phyloP scores from a whole-genome alignment of 2,329 filamentous ascomycete genomes.

The Didymella pinodella region DNA sequence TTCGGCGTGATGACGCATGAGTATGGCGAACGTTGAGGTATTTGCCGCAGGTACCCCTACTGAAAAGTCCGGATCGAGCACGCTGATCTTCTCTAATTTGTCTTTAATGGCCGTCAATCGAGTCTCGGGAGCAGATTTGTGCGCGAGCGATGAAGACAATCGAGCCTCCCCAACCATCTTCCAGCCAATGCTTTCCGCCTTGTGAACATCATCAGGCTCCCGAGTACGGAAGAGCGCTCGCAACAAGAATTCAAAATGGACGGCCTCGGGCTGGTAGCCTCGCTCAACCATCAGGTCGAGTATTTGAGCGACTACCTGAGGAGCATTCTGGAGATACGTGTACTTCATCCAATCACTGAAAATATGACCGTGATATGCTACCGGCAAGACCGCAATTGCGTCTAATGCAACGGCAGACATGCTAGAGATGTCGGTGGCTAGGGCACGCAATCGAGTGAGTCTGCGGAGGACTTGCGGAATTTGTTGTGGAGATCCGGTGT shows the following conservation, averaged over 20 bases:
- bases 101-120: conserved; percentile 10
- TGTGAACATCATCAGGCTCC: conserved; percentile 28
- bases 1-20: conserved; percentile 44
- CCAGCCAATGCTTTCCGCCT: conserved; percentile 49
- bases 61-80: conserved; percentile 4
- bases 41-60: conserved; percentile 38
- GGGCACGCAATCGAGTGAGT: conserved; percentile 39
- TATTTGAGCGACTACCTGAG: conserved; percentile 73
- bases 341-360: conserved; percentile 89
- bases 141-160: conserved; percentile 5
- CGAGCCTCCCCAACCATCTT: conserved; percentile 44
- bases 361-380: conserved; percentile 75
- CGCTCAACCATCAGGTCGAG: conserved; percentile 77
- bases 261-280: conserved; percentile 72
- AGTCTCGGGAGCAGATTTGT: background rate
- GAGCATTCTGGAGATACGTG: conserved; percentile 69
- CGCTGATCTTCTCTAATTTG: background rate
- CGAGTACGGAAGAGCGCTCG: conserved; percentile 73
- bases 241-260: conserved; percentile 83
- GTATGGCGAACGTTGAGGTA: conserved; percentile 41
- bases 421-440: conserved; percentile 40
- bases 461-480: conserved; percentile 35
- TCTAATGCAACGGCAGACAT: conserved; percentile 45
- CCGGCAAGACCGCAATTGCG: conserved; percentile 62
- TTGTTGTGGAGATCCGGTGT: conserved; percentile 49